phyloP scores from a whole-genome alignment of 768 basidiomycete species.

The Inosperma sp. region DNA sequence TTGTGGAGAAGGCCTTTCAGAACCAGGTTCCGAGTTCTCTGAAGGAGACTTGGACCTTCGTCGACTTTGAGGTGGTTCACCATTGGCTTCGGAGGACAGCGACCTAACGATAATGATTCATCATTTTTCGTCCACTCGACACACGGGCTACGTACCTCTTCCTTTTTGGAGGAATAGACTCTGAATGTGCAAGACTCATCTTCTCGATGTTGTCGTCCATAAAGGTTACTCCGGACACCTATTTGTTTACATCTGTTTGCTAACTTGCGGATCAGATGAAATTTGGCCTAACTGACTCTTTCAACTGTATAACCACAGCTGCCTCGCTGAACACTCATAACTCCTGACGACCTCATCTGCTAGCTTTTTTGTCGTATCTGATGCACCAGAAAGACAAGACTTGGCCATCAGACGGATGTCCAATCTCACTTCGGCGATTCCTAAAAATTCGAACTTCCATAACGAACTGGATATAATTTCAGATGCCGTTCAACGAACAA shows the following conservation, averaged over 20 bases:
- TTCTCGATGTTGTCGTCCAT: neutral
- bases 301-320: too few species aligned
- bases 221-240: neutral
- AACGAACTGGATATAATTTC: too few species aligned
- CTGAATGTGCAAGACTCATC: conserved; percentile 7
- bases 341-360: too few species aligned
- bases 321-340: too few species aligned
- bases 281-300: too few species aligned
- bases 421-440: too few species aligned
- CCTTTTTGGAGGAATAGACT: conserved; percentile 37
- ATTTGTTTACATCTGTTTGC: neutral
- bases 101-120: conserved; percentile 25
- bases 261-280: too few species aligned
- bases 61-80: conserved; percentile 41
- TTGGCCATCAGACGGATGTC: too few species aligned
- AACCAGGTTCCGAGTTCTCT: conserved; percentile 24
- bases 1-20: conserved; percentile 73
- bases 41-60: conserved; percentile 44
- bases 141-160: conserved; percentile 44
- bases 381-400: too few species aligned
- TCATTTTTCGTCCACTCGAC: neutral
- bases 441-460: too few species aligned
- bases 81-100: conserved; percentile 36
- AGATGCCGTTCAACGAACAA: too few species aligned
- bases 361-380: too few species aligned